These are phyloP conservation scores for Massarina eburnea DNA, from an alignment of 2,329 filamentous ascomycete genomes.

Conservation along the genomic window DNA sequence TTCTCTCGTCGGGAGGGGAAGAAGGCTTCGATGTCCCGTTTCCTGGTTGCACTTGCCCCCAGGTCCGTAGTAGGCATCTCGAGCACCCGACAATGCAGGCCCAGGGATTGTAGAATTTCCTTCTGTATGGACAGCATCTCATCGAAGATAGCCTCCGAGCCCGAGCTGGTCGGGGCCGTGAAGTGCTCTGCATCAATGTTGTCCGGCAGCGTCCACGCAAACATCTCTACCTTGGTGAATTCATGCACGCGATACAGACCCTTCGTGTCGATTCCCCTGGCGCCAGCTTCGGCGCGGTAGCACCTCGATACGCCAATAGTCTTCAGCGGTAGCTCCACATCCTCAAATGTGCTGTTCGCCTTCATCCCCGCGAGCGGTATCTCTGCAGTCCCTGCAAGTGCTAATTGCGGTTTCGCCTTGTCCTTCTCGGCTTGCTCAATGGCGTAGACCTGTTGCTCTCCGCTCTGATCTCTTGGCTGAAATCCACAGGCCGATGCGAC, in stretches of 20 bases:
- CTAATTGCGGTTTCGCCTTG: conserved; percentile 64
- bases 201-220: conserved; percentile 79
- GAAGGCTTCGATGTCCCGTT: conserved; percentile 90
- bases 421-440: conserved; percentile 69
- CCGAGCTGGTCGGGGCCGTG: conserved; percentile 32
- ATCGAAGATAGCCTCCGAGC: conserved; percentile 66
- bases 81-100: conserved; percentile 81
- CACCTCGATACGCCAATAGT: conserved; percentile 85
- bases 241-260: conserved; percentile 96
- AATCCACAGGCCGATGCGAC: conserved; percentile 91
- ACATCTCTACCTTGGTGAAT: conserved; percentile 98
- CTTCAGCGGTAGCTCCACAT: conserved; percentile 70
- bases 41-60: conserved; percentile 82
- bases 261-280: conserved; percentile 86
- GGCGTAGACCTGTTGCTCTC: conserved; percentile 88
- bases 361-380: conserved; percentile 93
- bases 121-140: conserved; percentile 87
- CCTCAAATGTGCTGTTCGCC: conserved; percentile 69
- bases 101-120: conserved; percentile 75
- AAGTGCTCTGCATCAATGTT: conserved; percentile 36
- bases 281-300: conserved; percentile 93
- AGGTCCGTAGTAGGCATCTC: conserved; percentile 91
- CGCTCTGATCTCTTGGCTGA: conserved; percentile 85
- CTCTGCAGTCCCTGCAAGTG: conserved; percentile 86
- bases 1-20: conserved; percentile 76